phyloP scores from a whole-genome alignment of 1,284 basidiomycete genomes.

The Ustilago loliicola region DNA sequence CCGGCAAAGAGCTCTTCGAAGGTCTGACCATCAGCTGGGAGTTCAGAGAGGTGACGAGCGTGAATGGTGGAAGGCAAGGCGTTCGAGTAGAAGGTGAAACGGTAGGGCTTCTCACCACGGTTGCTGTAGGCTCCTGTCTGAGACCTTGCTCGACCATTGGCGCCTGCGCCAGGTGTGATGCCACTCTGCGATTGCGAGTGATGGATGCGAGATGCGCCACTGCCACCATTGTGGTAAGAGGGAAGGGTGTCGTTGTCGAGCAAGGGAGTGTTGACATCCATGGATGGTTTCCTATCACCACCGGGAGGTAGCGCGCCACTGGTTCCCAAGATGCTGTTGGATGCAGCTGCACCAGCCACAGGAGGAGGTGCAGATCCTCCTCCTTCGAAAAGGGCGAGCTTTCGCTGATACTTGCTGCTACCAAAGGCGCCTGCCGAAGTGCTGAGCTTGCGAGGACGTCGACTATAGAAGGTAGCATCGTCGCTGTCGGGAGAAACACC shows the following conservation, averaged over 20 bases:
- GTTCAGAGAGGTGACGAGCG: conserved; percentile 89
- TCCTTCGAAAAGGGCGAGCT: conserved; percentile 91
- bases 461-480: conserved; percentile 67
- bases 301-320: conserved; percentile 20
- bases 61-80: conserved; percentile 92
- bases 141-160: conserved; percentile 28
- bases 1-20: conserved; percentile 93
- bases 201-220: conserved; percentile 30
- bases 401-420: conserved; percentile 76
- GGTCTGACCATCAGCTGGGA: conserved; percentile 91
- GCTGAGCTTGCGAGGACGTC: conserved; percentile 61
- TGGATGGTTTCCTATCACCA: conserved; percentile 21
- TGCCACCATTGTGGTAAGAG: conserved; percentile 62
- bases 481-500: conserved; percentile 64
- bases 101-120: conserved; percentile 79
- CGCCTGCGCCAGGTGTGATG: conserved; percentile 21
- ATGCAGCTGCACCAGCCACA: conserved; percentile 55
- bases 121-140: conserved; percentile 43
- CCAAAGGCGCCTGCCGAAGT: conserved; percentile 48
- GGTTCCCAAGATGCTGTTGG: conserved; percentile 72
- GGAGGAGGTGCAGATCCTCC: conserved; percentile 70
- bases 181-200: conserved; percentile 30
- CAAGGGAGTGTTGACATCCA: conserved; percentile 70
- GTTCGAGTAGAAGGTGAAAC: conserved; percentile 99
- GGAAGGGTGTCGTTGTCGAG: conserved; percentile 69